Percentiles rank a stretch among this genome's conserved stretches.
phyloP scores from a whole-genome alignment of 257 asterid genomes.

The Mentha longifolia region DNA sequence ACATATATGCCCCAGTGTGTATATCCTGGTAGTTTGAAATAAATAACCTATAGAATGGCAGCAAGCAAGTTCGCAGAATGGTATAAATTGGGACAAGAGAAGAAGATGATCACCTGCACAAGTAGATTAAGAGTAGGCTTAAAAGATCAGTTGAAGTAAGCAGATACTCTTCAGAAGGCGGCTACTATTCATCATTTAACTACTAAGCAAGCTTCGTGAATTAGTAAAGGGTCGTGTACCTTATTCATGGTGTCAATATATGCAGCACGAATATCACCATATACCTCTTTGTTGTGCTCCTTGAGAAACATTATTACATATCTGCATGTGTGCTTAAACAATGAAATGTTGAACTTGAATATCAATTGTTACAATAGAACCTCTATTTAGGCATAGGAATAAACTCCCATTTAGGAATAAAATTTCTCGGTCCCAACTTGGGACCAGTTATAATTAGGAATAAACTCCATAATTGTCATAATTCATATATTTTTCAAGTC shows the following conservation, averaged over 20 bases:
- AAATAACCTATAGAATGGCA: constrained; percentile 2
- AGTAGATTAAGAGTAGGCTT: background rate
- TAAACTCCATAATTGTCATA: too few relatives aligned
- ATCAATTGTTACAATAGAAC: too few relatives aligned
- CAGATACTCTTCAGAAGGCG: background rate
- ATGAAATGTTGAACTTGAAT: constrained; percentile 14
- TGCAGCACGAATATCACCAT: constrained; percentile 90
- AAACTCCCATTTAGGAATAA: too few relatives aligned
- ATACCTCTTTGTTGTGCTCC: constrained; percentile 91
- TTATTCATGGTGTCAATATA: constrained; percentile 97
- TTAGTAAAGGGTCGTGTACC: constrained; percentile 47
- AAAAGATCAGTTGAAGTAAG: constrained; percentile 21
- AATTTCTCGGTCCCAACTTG: too few relatives aligned
- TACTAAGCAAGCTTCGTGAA: constrained; percentile 12
- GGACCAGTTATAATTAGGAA: too few relatives aligned
- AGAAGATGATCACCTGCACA: background rate
- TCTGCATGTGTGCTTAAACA: constrained; percentile 50
- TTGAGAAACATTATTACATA: constrained; percentile 82
- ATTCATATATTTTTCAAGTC: too few relatives aligned
- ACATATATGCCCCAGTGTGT: background rate
- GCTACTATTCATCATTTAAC: constrained; percentile 34
- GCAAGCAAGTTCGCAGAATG: constrained; percentile 21
- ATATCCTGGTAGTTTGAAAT: background rate
- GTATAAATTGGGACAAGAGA: background rate
- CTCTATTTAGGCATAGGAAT: too few relatives aligned